Evolutionary conservation across 805 yeast genomes (phyloP), one percentile per base, ranked within the genome.

Genomic region (Kodamaea laetipori): DNA sequence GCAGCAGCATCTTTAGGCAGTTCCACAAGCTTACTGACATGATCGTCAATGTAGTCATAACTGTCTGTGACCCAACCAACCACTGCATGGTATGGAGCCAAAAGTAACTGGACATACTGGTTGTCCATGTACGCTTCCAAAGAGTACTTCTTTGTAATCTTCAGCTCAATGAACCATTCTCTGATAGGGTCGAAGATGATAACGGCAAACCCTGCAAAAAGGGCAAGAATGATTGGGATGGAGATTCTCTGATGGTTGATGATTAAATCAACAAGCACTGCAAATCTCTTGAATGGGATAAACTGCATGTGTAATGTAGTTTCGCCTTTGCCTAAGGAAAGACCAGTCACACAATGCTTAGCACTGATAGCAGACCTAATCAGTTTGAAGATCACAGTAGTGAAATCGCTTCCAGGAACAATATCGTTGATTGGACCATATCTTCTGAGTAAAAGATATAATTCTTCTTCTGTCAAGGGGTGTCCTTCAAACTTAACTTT

Each of bases 111-210:
- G 32, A 68, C 43, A 31, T 58, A 57, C 47, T 51, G 55, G 46
- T 63, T 64, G 39, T 68, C 63, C 41, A 61, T 75, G 49, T 72
- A 74, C 38, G 66, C 57, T n/a, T 76, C 72, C 38, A 84, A 58
- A 0, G 84, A 68, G 54, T 73, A 80, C 53, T 67, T 76, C 46
- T 75, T 79, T 4, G 84, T 78, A 43, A 94, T 81, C 56, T 86
- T 88, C 56, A 79, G 81, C 54, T 80, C 80, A 44, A 94, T 80
- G 56, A 81, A 82, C 63, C 82, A 84, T 50, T 85, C 84, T 59
- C 99, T 78, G 34, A 94, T 87, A 1, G 99, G 99, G 54, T 94
- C 99, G 63, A 94, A 94, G 33, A 94, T 76, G 24, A 86, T 58
- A 34, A 90, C 96, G 0, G 97, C 95, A 2, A 84, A 48, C 2